phyloP scores from a whole-genome alignment of 2,329 filamentous ascomycete genomes.

The Apiospora koreana region DNA sequence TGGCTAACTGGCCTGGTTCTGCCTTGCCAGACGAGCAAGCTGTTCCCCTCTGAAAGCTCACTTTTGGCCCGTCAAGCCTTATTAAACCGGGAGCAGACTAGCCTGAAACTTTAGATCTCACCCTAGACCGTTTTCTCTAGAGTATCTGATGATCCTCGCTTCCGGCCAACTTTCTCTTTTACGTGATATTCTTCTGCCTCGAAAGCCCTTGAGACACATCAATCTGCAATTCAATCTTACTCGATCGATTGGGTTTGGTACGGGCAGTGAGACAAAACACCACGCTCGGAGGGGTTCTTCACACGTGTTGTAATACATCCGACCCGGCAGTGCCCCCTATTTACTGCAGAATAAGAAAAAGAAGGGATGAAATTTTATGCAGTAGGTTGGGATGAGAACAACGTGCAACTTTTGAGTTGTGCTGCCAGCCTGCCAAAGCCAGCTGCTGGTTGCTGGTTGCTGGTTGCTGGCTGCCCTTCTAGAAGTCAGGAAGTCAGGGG shows the following conservation, averaged over 20 bases:
- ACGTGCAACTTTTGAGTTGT: neutral
- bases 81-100: conserved; percentile 4
- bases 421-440: too few species aligned
- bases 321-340: too few species aligned
- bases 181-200: too few species aligned
- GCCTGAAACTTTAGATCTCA: conserved; percentile 8
- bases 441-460: too few species aligned
- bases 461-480: neutral
- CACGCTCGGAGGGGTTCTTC: neutral
- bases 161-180: neutral
- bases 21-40: neutral
- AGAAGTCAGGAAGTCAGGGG: neutral
- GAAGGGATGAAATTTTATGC: neutral
- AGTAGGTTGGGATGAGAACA: neutral
- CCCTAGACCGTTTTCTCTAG: conserved; percentile 3
- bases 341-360: neutral
- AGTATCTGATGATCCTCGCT: conserved; percentile 2
- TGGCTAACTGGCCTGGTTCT: neutral
- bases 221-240: conserved; percentile 1
- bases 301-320: neutral
- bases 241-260: neutral
- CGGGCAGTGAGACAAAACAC: neutral
- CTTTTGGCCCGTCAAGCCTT: conserved; percentile 2
- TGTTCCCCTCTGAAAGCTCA: neutral
- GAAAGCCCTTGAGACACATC: conserved; percentile 1